These are phyloP conservation scores for Sodiomyces alkalinus DNA, from an alignment of 2,329 filamentous ascomycete genomes.

Conservation along the genomic window DNA sequence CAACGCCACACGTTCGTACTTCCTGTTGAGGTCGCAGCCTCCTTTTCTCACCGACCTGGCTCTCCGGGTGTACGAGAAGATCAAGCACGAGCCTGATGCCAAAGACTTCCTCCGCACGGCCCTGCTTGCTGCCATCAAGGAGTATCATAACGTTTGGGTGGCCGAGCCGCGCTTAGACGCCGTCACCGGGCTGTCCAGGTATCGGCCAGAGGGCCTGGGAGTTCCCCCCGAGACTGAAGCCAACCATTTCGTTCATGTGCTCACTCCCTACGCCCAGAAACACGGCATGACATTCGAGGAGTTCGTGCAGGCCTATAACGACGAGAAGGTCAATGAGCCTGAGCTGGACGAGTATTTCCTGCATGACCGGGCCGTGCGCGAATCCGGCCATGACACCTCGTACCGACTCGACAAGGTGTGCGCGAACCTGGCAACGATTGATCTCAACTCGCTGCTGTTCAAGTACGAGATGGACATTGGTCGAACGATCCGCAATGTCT, in stretches of 20 bases:
- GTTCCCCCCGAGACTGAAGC: slow-evolving; percentile 88
- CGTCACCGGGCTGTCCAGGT: slow-evolving; percentile 66
- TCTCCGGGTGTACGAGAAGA: slow-evolving; percentile 81
- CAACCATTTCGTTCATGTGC: slow-evolving; percentile 69
- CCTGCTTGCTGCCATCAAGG: slow-evolving; percentile 87
- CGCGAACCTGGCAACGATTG: slow-evolving; percentile 81
- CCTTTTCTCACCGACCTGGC: slow-evolving; percentile 98
- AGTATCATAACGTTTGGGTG: slow-evolving; percentile 86
- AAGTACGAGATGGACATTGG: slow-evolving; percentile 96
- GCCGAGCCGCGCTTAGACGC: slow-evolving; percentile 62
- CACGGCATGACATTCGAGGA: slow-evolving; percentile 67
- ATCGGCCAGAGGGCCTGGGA: slow-evolving; percentile 68
- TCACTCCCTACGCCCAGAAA: slow-evolving; percentile 73
- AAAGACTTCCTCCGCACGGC: slow-evolving; percentile 67
- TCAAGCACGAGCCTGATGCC: slow-evolving; percentile 70
- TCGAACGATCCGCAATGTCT: slow-evolving; percentile 68
- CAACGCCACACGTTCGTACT: slow-evolving; percentile 93
- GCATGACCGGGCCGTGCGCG: slow-evolving; percentile 87
- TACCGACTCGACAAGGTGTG: slow-evolving; percentile 83
- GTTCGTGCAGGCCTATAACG: slow-evolving; percentile 82
- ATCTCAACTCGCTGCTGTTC: slow-evolving; percentile 87
- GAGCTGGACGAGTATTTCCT: slow-evolving; percentile 91
- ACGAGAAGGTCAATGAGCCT: slow-evolving; percentile 59
- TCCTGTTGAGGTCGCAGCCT: slow-evolving; percentile 84
- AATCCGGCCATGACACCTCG: slow-evolving; percentile 92